These are phyloP conservation scores for Nigrospora oryzae DNA, from an alignment of 2,329 filamentous ascomycete species.

Conservation along the genomic window DNA sequence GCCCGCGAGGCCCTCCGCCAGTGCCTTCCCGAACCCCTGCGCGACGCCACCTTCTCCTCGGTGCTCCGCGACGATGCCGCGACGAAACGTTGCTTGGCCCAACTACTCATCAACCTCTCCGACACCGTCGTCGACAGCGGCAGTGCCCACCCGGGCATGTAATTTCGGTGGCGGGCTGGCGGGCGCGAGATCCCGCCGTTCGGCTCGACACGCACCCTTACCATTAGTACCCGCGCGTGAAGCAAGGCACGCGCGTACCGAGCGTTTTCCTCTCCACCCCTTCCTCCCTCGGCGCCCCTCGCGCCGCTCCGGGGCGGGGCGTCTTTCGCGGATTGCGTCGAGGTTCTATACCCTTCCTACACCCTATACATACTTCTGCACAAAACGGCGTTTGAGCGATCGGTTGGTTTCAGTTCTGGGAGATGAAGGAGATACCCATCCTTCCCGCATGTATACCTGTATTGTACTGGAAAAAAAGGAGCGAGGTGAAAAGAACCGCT, in stretches of 20 bases:
- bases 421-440: not conserved
- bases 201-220: too few relatives aligned
- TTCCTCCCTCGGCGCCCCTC: too few relatives aligned
- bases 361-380: slow-evolving; percentile 1
- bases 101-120: slow-evolving; percentile 90
- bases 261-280: too few relatives aligned
- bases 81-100: slow-evolving; percentile 94
- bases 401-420: not conserved
- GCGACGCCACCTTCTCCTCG: slow-evolving; percentile 93
- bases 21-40: slow-evolving; percentile 95
- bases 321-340: not conserved
- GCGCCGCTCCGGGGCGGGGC: too few relatives aligned
- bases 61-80: slow-evolving; percentile 95
- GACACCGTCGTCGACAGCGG: slow-evolving; percentile 63
- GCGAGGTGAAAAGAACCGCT: too few relatives aligned
- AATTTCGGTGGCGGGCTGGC: not conserved
- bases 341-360: slow-evolving; percentile 3
- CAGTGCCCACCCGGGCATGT: slow-evolving; percentile 16
- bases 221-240: too few relatives aligned
- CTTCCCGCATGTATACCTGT: slow-evolving; percentile 1
- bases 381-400: not conserved
- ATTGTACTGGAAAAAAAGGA: not conserved
- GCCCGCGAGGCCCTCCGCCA: slow-evolving; percentile 91
- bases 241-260: too few relatives aligned
- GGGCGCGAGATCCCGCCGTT: too few relatives aligned